These are phyloP conservation scores for Angophora floribunda DNA, from an alignment of 345 rosid genomes.

Conservation along the genomic window DNA sequence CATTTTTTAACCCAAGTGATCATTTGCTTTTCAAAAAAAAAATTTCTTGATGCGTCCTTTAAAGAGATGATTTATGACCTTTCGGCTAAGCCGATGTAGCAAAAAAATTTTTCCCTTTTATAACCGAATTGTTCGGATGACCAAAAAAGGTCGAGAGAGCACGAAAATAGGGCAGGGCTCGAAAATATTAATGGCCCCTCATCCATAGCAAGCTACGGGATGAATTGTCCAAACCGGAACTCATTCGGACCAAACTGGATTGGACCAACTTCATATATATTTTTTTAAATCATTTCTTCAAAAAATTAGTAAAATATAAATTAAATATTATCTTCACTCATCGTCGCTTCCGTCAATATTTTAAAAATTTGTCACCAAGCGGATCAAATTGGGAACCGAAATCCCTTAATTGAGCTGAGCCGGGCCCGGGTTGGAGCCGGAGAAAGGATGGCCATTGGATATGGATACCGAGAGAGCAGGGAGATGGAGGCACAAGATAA, in stretches of 20 bases:
- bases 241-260: too few species aligned
- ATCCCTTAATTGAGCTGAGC: neutral
- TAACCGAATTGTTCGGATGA: fast-evolving
- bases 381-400: too few species aligned
- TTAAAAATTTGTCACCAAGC: too few species aligned
- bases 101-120: neutral
- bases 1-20: neutral
- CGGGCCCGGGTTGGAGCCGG: neutral
- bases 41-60: fast-evolving
- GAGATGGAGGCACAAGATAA: constrained; percentile 16
- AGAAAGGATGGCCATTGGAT: neutral
- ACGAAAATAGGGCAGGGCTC: too few species aligned
- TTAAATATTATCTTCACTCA: too few species aligned
- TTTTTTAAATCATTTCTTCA: too few species aligned
- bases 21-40: neutral
- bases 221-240: too few species aligned
- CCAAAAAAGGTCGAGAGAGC: neutral
- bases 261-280: too few species aligned
- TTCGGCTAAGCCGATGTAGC: neutral
- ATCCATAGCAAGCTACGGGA: neutral
- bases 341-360: too few species aligned
- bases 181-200: neutral
- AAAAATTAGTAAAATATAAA: too few species aligned
- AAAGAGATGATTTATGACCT: neutral
- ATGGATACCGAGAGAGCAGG: neutral